phyloP scores from a whole-genome alignment of 1,284 basidiomycete genomes.

The Rhodotorula sp. region DNA sequence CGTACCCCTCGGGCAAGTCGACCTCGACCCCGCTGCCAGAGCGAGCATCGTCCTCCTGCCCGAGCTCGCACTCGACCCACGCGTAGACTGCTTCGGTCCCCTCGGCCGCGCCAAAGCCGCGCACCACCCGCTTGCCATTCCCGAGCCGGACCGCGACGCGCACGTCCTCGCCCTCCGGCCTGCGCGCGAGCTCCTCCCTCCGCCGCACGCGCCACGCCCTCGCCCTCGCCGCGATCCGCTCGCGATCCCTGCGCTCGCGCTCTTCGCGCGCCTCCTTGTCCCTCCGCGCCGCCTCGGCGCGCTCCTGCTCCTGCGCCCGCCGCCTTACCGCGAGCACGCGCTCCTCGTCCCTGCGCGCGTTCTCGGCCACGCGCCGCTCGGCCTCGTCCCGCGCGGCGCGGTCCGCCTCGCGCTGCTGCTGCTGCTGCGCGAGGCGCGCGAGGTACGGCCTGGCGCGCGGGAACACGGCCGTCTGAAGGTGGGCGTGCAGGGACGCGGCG shows the following conservation, averaged over 20 bases:
- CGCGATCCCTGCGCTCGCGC: slow-evolving; percentile 50
- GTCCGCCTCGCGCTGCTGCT: slow-evolving; percentile 61
- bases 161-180: slow-evolving; percentile 53
- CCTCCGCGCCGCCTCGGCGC: slow-evolving; percentile 45
- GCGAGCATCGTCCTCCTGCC: slow-evolving; percentile 49
- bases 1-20: slow-evolving; percentile 48
- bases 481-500: slow-evolving; percentile 59
- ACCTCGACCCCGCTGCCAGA: neutral
- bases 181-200: slow-evolving; percentile 54
- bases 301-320: slow-evolving; percentile 45
- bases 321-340: slow-evolving; percentile 54
- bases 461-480: slow-evolving; percentile 68
- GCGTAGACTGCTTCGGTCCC: slow-evolving; percentile 67
- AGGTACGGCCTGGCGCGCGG: slow-evolving; percentile 78
- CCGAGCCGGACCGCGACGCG: slow-evolving; percentile 70
- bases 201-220: slow-evolving; percentile 39
- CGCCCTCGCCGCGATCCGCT: slow-evolving; percentile 54
- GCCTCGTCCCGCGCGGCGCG: slow-evolving; percentile 75
- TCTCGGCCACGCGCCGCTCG: slow-evolving; percentile 72
- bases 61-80: slow-evolving; percentile 59
- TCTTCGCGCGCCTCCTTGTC: slow-evolving; percentile 41
- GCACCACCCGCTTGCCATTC: slow-evolving; percentile 63
- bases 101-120: slow-evolving; percentile 60
- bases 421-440: slow-evolving; percentile 59
- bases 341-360: slow-evolving; percentile 65